A percentile compares a stretch with the other conserved stretches of the same genome.
Conservation (phyloP, 345 rosid genomes). For the Camelina hispida region DNA sequence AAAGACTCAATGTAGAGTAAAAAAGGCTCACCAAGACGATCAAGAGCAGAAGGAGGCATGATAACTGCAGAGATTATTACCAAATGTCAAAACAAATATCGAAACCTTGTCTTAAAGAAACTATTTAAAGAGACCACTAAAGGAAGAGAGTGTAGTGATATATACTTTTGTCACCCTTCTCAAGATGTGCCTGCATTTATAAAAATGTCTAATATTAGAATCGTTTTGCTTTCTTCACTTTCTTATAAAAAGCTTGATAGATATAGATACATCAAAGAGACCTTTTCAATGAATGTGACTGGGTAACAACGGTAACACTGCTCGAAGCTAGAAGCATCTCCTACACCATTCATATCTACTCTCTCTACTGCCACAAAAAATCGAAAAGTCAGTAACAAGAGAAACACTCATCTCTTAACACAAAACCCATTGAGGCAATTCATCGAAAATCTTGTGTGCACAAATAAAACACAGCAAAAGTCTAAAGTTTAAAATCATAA, state of each 20-base stretch:
- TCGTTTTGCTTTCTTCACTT: background rate
- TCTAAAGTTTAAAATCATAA: background rate
- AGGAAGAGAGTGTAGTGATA: conserved; percentile 18
- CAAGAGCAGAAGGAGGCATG: conserved; percentile 79
- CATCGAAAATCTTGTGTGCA: conserved; percentile 38
- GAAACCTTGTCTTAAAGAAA: background rate
- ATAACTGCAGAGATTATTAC: conserved; percentile 51
- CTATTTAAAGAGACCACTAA: background rate
- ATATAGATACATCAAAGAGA: background rate
- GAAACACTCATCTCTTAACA: background rate
- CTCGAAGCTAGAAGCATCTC: conserved; percentile 48
- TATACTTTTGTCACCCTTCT: conserved; percentile 70
- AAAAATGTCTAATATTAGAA: conserved; percentile 3
- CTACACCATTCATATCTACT: conserved; percentile 3
- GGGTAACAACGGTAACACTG: conserved; percentile 68
- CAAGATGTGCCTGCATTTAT: conserved; percentile 64
- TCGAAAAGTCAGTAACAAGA: background rate
- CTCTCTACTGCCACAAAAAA: conserved; percentile 45
- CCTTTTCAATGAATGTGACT: conserved; percentile 69
- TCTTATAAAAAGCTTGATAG: background rate
- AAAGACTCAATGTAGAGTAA: no score
- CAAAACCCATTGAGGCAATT: conserved; percentile 25
- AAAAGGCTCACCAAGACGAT: conserved; percentile 42
- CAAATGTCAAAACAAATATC: conserved; percentile 2
- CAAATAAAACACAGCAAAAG: conserved; percentile 14